Conservation (phyloP, 2,329 filamentous ascomycete species). For the Monilinia fructigena region DNA sequence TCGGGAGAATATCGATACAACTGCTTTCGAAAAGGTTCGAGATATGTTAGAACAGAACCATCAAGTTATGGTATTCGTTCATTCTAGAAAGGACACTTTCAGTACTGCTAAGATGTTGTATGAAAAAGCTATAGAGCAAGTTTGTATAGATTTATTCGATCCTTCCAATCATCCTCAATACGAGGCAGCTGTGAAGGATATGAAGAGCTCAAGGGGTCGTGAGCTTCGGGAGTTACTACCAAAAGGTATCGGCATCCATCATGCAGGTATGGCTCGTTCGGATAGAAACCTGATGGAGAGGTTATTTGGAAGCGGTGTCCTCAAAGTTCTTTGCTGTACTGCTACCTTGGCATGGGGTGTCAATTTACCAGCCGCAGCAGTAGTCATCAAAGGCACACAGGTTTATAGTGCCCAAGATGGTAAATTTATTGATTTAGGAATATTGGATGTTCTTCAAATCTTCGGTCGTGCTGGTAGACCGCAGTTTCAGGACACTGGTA, state of each 20-base stretch:
- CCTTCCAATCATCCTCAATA: constrained; percentile 76
- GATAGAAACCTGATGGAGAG: constrained; percentile 96
- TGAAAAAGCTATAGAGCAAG: constrained; percentile 80
- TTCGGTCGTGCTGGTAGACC: constrained; percentile 97
- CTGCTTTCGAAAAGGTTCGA: constrained; percentile 89
- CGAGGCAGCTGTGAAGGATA: constrained; percentile 74
- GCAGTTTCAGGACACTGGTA: constrained; percentile 95
- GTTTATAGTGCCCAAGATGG: constrained; percentile 95
- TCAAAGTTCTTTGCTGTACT: constrained; percentile 97
- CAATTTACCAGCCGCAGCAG: constrained; percentile 92
- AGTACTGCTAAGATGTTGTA: constrained; percentile 81
- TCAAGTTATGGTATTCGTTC: constrained; percentile 99
- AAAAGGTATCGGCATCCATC: constrained; percentile 91
- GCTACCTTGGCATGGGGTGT: constrained; percentile 98
- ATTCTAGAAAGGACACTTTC: constrained; percentile 91
- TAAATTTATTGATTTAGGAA: constrained; percentile 94
- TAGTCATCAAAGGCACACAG: constrained; percentile 73
- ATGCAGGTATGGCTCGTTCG: constrained; percentile 92
- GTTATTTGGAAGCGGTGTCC: constrained; percentile 84
- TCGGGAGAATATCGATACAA: constrained; percentile 82
- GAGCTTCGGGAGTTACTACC: constrained; percentile 86
- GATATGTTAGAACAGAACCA: constrained; percentile 92
- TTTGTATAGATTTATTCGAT: constrained; percentile 79
- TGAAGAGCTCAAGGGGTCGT: constrained; percentile 79
- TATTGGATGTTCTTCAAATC: constrained; percentile 94